phyloP scores from a whole-genome alignment of 2,329 filamentous ascomycete genomes.

The Fusarium sambucinum region DNA sequence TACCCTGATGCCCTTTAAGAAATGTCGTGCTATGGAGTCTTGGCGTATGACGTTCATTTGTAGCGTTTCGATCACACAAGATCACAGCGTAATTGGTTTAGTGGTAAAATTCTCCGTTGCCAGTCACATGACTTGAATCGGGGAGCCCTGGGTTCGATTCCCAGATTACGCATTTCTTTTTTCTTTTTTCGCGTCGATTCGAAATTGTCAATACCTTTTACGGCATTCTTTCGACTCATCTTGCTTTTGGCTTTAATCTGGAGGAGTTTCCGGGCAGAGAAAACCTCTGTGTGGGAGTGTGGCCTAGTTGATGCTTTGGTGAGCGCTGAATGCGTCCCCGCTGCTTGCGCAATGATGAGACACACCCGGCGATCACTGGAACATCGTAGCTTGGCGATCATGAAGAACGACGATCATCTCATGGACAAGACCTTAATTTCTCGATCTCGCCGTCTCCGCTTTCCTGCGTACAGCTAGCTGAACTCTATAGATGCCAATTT shows the following conservation, averaged over 20 bases:
- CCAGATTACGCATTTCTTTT: conserved; percentile 10
- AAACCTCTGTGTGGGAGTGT: not conserved
- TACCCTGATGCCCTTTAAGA: too few species aligned
- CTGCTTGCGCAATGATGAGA: not conserved
- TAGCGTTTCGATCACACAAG: accelerated
- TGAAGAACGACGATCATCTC: not conserved
- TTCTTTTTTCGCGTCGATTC: not conserved
- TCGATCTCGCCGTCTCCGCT: not conserved
- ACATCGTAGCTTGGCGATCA: not conserved
- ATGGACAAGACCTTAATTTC: not conserved
- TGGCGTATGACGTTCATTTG: accelerated
- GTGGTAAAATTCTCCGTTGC: conserved; percentile 22
- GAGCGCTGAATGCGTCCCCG: not conserved
- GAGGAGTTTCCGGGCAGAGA: accelerated
- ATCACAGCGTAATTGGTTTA: conserved; percentile 11
- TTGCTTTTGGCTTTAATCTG: accelerated
- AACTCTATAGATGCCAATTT: not conserved
- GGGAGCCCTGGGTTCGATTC: conserved; percentile 19
- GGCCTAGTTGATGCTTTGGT: not conserved
- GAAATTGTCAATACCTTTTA: not conserved
- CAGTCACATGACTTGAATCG: not conserved
- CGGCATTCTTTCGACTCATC: accelerated
- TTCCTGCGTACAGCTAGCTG: not conserved
- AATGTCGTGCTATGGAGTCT: too few species aligned
- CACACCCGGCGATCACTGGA: not conserved